These are phyloP conservation scores for Aspergillus ochraceoroseus DNA, from an alignment of 2,329 filamentous ascomycete species.

Conservation along the genomic window DNA sequence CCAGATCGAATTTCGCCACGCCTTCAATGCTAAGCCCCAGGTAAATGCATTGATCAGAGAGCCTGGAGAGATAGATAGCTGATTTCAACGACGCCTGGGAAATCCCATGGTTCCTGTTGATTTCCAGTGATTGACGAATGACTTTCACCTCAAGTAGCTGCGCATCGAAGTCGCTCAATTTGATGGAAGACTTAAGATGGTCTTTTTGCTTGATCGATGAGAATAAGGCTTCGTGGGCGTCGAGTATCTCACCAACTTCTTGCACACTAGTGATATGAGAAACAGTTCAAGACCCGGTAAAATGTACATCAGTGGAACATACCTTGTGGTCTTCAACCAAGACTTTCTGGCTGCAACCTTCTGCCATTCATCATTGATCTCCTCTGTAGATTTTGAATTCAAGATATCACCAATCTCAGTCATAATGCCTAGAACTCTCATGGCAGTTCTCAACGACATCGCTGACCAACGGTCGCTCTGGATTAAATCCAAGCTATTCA, in stretches of 20 bases:
- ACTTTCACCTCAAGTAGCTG: slow-evolving; percentile 69
- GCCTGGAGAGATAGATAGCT: slow-evolving; percentile 73
- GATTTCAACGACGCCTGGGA: slow-evolving; percentile 83
- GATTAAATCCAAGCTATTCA: slow-evolving; percentile 45
- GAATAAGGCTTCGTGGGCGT: slow-evolving; percentile 75
- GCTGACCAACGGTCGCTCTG: slow-evolving; percentile 35
- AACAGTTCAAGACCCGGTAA: not conserved
- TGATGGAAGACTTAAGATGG: slow-evolving; percentile 57
- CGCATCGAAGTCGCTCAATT: slow-evolving; percentile 58
- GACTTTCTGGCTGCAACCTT: slow-evolving; percentile 61
- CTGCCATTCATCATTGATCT: slow-evolving; percentile 59
- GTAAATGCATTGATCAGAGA: slow-evolving; percentile 64
- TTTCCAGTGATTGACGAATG: slow-evolving; percentile 67
- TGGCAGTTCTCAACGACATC: slow-evolving; percentile 51
- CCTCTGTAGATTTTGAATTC: slow-evolving; percentile 53
- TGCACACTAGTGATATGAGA: slow-evolving; percentile 36
- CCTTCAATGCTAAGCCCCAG: slow-evolving; percentile 73
- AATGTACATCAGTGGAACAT: slow-evolving; percentile 33
- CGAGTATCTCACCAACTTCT: slow-evolving; percentile 74
- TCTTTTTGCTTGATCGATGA: slow-evolving; percentile 69
- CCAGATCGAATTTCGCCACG: slow-evolving; percentile 72
- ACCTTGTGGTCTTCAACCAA: slow-evolving; percentile 83
- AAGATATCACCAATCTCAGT: slow-evolving; percentile 78
- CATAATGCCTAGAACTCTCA: slow-evolving; percentile 64
- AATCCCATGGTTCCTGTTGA: slow-evolving; percentile 74